Evolutionary conservation across 108 stramenopile genomes (phyloP).

Genomic region (Hondaea fermentalgiana): DNA sequence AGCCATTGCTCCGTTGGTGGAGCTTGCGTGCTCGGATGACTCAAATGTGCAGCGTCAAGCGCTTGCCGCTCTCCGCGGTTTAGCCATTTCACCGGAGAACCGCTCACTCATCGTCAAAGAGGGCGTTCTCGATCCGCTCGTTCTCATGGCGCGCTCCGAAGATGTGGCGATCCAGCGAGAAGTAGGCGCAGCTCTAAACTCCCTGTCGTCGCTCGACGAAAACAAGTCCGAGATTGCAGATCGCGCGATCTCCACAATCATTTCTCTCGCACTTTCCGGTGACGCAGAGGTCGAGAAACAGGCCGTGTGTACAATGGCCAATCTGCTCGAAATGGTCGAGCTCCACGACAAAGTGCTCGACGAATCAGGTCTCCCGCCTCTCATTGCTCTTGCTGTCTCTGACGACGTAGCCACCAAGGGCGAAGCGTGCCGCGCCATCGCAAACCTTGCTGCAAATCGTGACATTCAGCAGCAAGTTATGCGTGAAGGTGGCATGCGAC

Average conservation of each 20-base stretch:
- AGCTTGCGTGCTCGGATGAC: constrained; percentile 67
- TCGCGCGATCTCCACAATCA: constrained; percentile 64
- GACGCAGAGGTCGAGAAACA: constrained; percentile 65
- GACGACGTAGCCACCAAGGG: constrained; percentile 49
- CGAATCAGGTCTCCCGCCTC: constrained; percentile 59
- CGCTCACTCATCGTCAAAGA: constrained; percentile 52
- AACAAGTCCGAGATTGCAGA: constrained; percentile 74
- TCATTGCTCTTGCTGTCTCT: constrained; percentile 53
- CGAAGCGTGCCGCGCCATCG: constrained; percentile 60
- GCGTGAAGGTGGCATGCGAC: constrained; percentile 46
- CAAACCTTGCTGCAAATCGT: constrained; percentile 67
- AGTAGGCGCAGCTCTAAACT: constrained; percentile 64
- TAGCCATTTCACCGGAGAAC: constrained; percentile 60
- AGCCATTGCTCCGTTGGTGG: constrained; percentile 62
- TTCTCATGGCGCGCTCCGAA: constrained; percentile 62
- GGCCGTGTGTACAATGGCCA: constrained; percentile 63
- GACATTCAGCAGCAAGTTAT: constrained; percentile 64
- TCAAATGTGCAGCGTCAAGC: constrained; percentile 65
- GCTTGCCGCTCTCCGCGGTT: constrained; percentile 57
- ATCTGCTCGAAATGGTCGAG: constrained; percentile 62
- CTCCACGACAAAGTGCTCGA: constrained; percentile 61
- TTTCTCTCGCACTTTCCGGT: constrained; percentile 55
- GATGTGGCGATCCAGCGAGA: constrained; percentile 58
- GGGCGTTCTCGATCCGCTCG: constrained; percentile 67
- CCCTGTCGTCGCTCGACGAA: constrained; percentile 62